Base-by-base conservation (phyloP, 208 protist genomes). In the Crithidia thermophila region DNA sequence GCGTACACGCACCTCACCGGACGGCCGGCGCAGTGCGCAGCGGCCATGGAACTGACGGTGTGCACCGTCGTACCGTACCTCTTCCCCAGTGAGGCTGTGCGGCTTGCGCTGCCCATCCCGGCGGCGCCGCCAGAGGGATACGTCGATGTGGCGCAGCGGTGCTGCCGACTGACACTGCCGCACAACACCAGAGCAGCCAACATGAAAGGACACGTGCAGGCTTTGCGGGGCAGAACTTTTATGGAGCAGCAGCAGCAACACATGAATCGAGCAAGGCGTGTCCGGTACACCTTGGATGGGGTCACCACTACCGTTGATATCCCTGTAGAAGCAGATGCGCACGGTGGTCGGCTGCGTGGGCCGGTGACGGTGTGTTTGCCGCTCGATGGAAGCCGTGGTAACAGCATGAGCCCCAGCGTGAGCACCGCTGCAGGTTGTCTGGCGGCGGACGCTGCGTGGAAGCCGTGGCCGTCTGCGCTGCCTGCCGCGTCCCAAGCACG, bases 81-180 rank as follows among this genome's bases (percentile, higher is more conserved):
- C 36, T 66, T 57, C 36, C 47, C 60, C 9, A 66, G 60, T n/a
- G 60, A 66, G 31, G 6, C 5, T 33, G 60, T 66, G 25, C 47
- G 47, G 21, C 47, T 49, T 14, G 25, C 47, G 13, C 0, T 66
- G 2, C 47, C 60, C 0, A 47, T 36, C n/a, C 60, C 60, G 16
- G 21, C 46, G 9, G 45, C 47, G 7, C 34, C 60, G 27, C 60
- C 60, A 16, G 7, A 16, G 3, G 60, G 60, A 14, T 66, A 47
- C 60, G 60, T 66, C 6, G 60, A 66, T 16, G 60, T 66, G 3
- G 47, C 57, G 25, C 45, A 66, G 3, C 60, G 60, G 16, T 55
- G 45, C 60, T 66, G 47, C 46, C 23, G 36, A 18, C 7, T 66
- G 21, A 42, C 60, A 5, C 1, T 66, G 9, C 60, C 60, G 20